These are phyloP conservation scores for Hanseniaspora jakobsenii DNA, from an alignment of 805 yeast genomes.

Conservation along the genomic window DNA sequence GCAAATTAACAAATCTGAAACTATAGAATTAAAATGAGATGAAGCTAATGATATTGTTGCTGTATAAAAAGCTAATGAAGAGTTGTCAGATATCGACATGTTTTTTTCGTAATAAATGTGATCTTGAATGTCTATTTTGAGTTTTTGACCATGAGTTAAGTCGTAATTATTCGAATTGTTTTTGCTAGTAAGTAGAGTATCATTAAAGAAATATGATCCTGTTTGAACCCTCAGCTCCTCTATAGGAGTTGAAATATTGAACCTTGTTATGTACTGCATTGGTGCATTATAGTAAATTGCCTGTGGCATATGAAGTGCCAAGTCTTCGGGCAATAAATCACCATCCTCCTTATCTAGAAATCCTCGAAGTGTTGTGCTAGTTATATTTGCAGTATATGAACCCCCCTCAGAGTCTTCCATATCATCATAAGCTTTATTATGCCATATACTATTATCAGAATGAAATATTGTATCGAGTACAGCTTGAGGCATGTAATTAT, in stretches of 20 bases:
- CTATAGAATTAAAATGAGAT: background rate
- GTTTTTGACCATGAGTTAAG: background rate
- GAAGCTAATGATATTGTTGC: slow-evolving; percentile 5
- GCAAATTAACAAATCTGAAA: background rate
- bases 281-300: background rate
- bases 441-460: background rate
- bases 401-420: too few species aligned
- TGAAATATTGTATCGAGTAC: slow-evolving; percentile 1
- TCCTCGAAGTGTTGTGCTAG: slow-evolving; percentile 10
- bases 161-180: background rate
- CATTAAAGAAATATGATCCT: slow-evolving; percentile 7
- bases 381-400: background rate
- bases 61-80: background rate
- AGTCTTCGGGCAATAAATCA: background rate
- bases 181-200: background rate
- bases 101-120: background rate
- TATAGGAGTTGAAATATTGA: background rate
- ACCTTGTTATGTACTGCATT: background rate
- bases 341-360: background rate
- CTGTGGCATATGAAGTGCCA: slow-evolving; percentile 3
- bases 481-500: slow-evolving; percentile 7
- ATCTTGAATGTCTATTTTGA: background rate
- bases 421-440: too few species aligned
- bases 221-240: background rate
- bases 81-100: too few species aligned